A percentile compares a stretch with the other conserved stretches of the same genome.
Evolutionary conservation across 2,329 filamentous ascomycete genomes (phyloP).

Genomic region (Cercospora sp.): DNA sequence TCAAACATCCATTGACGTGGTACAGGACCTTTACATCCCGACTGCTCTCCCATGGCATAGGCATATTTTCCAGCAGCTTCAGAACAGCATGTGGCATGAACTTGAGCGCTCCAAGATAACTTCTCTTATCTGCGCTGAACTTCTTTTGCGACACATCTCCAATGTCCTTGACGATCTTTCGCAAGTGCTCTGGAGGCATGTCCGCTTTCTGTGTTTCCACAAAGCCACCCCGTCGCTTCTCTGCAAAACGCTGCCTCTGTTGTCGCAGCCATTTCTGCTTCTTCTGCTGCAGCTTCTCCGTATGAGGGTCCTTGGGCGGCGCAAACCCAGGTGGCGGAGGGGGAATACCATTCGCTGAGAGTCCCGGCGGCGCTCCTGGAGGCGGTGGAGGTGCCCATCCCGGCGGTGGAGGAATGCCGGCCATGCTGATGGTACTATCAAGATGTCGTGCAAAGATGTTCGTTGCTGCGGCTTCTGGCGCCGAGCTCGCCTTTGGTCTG

Average conservation of each 20-base stretch:
- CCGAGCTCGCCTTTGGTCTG: slow-evolving; percentile 25
- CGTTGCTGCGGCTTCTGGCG: slow-evolving; percentile 29
- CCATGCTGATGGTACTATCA: slow-evolving; percentile 46
- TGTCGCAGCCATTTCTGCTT: slow-evolving; percentile 97
- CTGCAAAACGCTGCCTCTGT: slow-evolving; percentile 89
- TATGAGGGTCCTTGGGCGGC: slow-evolving; percentile 75
- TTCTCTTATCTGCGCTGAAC: slow-evolving; percentile 97
- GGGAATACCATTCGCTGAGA: slow-evolving; percentile 42
- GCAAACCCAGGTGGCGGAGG: slow-evolving; percentile 85
- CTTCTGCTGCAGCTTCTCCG: slow-evolving; percentile 96
- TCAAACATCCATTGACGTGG: slow-evolving; percentile 96
- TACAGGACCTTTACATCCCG: slow-evolving; percentile 97
- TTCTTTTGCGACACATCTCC: slow-evolving; percentile 99
- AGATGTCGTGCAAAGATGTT: slow-evolving; percentile 14
- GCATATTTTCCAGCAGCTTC: slow-evolving; percentile 98
- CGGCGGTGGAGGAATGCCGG: slow-evolving; percentile 65
- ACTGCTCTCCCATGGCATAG: slow-evolving; percentile 98
- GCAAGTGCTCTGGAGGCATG: slow-evolving; percentile 96
- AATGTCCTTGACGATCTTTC: slow-evolving; percentile 98
- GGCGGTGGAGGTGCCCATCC: slow-evolving; percentile 58
- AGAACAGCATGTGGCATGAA: slow-evolving; percentile 99
- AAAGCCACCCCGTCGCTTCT: slow-evolving; percentile 95
- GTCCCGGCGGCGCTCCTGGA: slow-evolving; percentile 52
- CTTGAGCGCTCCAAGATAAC: slow-evolving; percentile 94
- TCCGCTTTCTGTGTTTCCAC: slow-evolving; percentile 98